Evolutionary conservation across 2,329 filamentous ascomycete genomes (phyloP).

Genomic region (Fusarium verticillioides): DNA sequence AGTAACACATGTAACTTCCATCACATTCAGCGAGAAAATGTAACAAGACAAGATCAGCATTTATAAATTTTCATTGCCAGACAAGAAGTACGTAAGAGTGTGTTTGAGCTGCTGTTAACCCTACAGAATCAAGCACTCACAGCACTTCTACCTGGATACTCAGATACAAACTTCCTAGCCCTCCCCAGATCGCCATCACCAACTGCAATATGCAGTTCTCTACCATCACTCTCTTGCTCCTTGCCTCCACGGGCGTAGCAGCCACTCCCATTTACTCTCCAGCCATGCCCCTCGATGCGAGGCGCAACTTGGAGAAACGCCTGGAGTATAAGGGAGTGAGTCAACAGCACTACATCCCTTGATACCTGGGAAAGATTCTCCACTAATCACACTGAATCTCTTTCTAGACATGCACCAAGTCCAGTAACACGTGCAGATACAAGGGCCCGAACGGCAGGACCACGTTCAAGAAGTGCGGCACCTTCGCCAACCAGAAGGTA

Average conservation of each 20-base stretch:
- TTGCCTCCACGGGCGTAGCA: not conserved
- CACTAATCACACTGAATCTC: not conserved
- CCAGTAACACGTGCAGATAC: not conserved
- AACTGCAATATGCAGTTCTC: not conserved
- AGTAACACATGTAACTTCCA: not conserved
- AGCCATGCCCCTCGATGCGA: not conserved
- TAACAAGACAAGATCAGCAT: not conserved
- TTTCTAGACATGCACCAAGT: not conserved
- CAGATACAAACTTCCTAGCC: not conserved
- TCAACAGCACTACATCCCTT: not conserved
- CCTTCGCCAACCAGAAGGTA: not conserved
- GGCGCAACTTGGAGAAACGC: not conserved
- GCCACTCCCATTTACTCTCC: not conserved
- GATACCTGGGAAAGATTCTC: accelerated
- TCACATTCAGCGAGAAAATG: not conserved
- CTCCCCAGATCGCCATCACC: not conserved
- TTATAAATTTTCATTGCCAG: accelerated
- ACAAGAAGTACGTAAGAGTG: not conserved
- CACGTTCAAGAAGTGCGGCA: not conserved
- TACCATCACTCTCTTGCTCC: not conserved
- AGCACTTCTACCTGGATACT: not conserved
- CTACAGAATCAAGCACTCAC: not conserved
- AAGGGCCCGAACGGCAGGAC: not conserved
- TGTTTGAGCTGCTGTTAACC: not conserved
- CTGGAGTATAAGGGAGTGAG: not conserved